These are phyloP conservation scores for Aureobasidium sp. DNA, from an alignment of 2,329 filamentous ascomycete genomes.

Conservation along the genomic window DNA sequence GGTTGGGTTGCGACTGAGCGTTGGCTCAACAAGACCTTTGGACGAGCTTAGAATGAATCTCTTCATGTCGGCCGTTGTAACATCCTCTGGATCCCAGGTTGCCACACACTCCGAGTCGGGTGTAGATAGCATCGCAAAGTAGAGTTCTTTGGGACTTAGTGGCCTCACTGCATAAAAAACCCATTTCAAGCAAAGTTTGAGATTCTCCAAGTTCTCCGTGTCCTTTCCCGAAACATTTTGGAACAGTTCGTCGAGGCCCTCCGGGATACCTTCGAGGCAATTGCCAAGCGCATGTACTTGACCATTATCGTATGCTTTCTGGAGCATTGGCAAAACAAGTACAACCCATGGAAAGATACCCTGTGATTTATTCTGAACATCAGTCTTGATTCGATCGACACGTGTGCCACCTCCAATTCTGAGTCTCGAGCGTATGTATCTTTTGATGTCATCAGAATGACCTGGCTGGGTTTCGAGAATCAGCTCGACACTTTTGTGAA, in stretches of 20 bases:
- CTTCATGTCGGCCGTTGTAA: constrained; percentile 20
- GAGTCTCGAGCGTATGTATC: not conserved
- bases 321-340: not conserved
- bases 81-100: not conserved
- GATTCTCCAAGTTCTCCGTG: not conserved
- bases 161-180: not conserved
- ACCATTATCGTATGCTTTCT: not conserved
- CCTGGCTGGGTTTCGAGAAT: constrained; percentile 32
- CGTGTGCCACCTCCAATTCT: not conserved
- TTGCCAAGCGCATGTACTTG: not conserved
- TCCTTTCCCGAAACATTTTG: not conserved
- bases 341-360: not conserved
- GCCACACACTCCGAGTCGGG: not conserved
- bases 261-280: not conserved
- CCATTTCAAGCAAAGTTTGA: not conserved
- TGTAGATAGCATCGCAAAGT: not conserved
- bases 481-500: constrained; percentile 25
- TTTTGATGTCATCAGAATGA: constrained; percentile 28
- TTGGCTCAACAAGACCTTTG: constrained; percentile 45
- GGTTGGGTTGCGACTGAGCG: constrained; percentile 23
- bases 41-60: constrained; percentile 37
- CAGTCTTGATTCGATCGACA: not conserved
- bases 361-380: not conserved
- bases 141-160: not conserved
- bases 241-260: not conserved